Evolutionary conservation across 1,284 basidiomycete genomes (phyloP), one percentile per base, ranked within the genome.

Genomic region (Coniophora puteana): DNA sequence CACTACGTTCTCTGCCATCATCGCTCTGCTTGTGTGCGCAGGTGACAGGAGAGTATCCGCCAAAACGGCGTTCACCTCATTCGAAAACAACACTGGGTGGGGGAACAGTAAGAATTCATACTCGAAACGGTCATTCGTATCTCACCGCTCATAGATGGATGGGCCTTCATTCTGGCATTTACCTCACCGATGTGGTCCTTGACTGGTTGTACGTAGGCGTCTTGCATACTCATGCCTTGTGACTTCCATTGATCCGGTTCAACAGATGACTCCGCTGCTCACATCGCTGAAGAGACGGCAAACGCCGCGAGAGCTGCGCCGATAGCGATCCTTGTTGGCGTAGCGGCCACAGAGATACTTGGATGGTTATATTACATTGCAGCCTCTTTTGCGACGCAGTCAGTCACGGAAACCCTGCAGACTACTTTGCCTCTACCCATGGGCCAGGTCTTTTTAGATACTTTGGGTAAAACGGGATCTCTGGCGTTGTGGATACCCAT

Each of bases 21-120:
- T 79, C 16, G 59, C 74, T 0, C 66, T 84, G 3, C 58, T 79
- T 3, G 74, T 78, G 5, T 66, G 70, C 29, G 69, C 79, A 5
- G 69, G 71, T 4, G 65, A 71, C 23, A 64, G 71, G 14, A 72
- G 67, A 41, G 79, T 79, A 14, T 78, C 80, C 0, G 74, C 81
- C 1, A 67, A 65, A 40, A 78, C 74, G 30, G 83, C 81, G 0
- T 84, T 83, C 49, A 78, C 75, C 0, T 52, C 72, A 23, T 82
- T 78, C 48, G 80, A 86, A 59, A 86, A 86, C 47, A 76, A 78
- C 49, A 76, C 76, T 0, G 81, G 80, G 13, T 85, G 80, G 81
- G 48, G 56, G 6, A 76, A 73, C 48, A 68, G 80, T 77, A 51
- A 41, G 68, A 63, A 36, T 17, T 25, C 4, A 40, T 14, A 16